phyloP scores from a whole-genome alignment of 2,329 filamentous ascomycete genomes.

The Huntiella decipiens region DNA sequence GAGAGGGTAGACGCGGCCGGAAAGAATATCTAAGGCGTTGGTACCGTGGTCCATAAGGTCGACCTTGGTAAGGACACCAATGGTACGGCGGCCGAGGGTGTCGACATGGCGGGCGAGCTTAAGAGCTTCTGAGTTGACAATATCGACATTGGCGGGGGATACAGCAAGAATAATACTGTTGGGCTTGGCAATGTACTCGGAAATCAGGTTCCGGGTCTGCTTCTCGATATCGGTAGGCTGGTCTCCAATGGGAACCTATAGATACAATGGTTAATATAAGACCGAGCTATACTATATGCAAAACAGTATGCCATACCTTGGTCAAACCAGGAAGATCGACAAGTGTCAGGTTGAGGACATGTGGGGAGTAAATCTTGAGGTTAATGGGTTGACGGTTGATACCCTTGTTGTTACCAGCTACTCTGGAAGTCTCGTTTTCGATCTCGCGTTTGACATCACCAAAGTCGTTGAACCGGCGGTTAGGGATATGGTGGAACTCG shows the following conservation, averaged over 20 bases:
- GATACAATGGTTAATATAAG: slow-evolving; percentile 8
- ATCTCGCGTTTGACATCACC: slow-evolving; percentile 88
- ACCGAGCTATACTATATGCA: not conserved
- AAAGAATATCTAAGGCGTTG: slow-evolving; percentile 93
- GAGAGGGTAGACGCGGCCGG: slow-evolving; percentile 84
- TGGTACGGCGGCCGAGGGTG: slow-evolving; percentile 80
- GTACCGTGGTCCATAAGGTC: slow-evolving; percentile 98
- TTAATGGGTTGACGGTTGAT: slow-evolving; percentile 97
- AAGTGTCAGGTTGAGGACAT: slow-evolving; percentile 87
- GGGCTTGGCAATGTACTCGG: slow-evolving; percentile 95
- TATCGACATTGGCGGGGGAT: slow-evolving; percentile 90
- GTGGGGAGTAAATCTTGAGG: slow-evolving; percentile 92
- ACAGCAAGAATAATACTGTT: slow-evolving; percentile 97
- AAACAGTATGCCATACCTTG: slow-evolving; percentile 39
- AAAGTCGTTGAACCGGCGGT: slow-evolving; percentile 79
- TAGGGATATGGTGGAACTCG: slow-evolving; percentile 89
- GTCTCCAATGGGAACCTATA: slow-evolving; percentile 81
- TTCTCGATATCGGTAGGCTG: slow-evolving; percentile 97
- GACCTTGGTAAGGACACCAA: slow-evolving; percentile 90
- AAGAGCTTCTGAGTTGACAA: slow-evolving; percentile 93
- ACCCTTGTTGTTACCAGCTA: slow-evolving; percentile 87
- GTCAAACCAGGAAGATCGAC: slow-evolving; percentile 92
- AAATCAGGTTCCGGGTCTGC: slow-evolving; percentile 88
- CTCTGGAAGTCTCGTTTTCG: slow-evolving; percentile 85
- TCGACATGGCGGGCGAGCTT: slow-evolving; percentile 96